Evolutionary conservation across 1,284 basidiomycete species (phyloP), one percentile per base, ranked within the genome.

Genomic region (Amylostereum areolatum): DNA sequence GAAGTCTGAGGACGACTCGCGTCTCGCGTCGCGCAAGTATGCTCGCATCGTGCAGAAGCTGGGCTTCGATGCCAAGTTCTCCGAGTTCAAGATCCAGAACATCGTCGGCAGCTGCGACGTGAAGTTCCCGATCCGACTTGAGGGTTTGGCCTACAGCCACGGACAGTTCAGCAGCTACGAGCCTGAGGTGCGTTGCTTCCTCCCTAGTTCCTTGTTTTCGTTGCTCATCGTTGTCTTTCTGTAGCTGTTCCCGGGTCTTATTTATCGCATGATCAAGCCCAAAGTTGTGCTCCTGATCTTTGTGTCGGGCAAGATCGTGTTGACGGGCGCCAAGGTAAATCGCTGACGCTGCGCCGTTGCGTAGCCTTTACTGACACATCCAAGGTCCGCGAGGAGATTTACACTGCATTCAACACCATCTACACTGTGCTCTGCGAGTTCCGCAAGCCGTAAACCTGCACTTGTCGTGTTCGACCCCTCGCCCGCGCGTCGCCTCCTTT

Each of bases 1-100:
- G 49, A 99, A 99, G 80, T 93, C 89, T 33, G 97, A 99, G 72
- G 97, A 99, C 68, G 96, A 99, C 66, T 95, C 92, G 59, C 83
- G 95, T 50, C 74, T 99, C 50, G 97, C 97, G 45, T 96, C 94
- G 59, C 88, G 97, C 66, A 99, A 99, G 74, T 99, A 99, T 69
- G 97, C 97, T 43, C 89, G 97, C 53, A 99, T 99, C 64, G 96
- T 99, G 46, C 97, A 99, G 74, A 99, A 99, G 73, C 87, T 99
- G 41, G 97, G 97, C 34, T 99, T 99, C 68, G 96, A 99, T 58
- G 95, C 97, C 63, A 97, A 98, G 74, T 99, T 99, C 68, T 93
- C 92, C 49, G 96, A 99, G 72, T 99, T 99, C 78, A 99, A 99
- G 76, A 99, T 99, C 50, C 96, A 99, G 76, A 99, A 99, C 69